phyloP scores from a whole-genome alignment of 2,329 filamentous ascomycete species.

The Talaromyces sp. region DNA sequence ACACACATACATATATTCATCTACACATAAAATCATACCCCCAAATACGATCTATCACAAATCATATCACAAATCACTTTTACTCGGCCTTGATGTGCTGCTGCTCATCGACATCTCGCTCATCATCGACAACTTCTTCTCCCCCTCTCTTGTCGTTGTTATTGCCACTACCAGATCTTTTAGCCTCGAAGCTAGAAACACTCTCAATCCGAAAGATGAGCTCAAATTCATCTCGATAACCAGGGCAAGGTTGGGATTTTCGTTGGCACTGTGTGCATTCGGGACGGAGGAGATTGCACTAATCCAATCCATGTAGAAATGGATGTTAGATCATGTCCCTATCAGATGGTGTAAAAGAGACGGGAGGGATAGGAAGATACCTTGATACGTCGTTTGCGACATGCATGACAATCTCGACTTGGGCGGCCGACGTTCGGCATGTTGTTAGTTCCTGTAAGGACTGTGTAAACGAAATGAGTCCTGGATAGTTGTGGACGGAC shows the following conservation, averaged over 20 bases:
- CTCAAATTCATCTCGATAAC: conserved; percentile 11
- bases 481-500: too few species aligned
- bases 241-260: background rate
- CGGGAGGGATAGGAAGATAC: background rate
- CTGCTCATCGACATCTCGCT: background rate
- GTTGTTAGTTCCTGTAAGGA: background rate
- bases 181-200: conserved; percentile 1
- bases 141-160: background rate
- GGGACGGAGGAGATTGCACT: conserved; percentile 10
- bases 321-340: background rate
- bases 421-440: conserved; percentile 1
- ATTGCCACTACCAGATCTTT: background rate
- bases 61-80: background rate
- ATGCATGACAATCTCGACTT: background rate
- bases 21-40: background rate
- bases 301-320: background rate
- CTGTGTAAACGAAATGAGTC: background rate
- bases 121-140: background rate
- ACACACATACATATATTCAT: background rate
- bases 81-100: background rate
- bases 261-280: conserved; percentile 10
- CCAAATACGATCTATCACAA: too few species aligned
- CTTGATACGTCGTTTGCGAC: conserved; percentile 8
- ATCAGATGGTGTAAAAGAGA: background rate
- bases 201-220: conserved; percentile 3